Evolutionary conservation across 108 stramenopile genomes (phyloP).

Genomic region (Cyclotella choctawhatcheeana): DNA sequence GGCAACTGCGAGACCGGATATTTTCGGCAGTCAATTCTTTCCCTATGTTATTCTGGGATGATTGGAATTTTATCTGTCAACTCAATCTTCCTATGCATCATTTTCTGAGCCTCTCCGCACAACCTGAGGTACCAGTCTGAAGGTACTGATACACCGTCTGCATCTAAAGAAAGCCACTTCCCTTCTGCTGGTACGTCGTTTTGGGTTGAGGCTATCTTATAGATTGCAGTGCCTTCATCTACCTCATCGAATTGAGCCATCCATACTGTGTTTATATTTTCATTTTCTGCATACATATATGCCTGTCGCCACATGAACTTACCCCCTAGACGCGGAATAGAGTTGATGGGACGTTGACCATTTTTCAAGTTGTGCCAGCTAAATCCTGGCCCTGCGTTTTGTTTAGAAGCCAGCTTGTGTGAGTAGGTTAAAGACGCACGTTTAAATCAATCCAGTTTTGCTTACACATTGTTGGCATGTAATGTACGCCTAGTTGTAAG

Average conservation of each 20-base stretch:
- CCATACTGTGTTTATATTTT: slow-evolving; percentile 33
- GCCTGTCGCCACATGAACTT: slow-evolving; percentile 51
- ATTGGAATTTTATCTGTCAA: slow-evolving; percentile 27
- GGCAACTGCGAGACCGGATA: no score
- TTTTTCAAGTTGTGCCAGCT: slow-evolving; percentile 40
- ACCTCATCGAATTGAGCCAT: slow-evolving; percentile 56
- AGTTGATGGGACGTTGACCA: slow-evolving; percentile 19
- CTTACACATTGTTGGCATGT: slow-evolving; percentile 53
- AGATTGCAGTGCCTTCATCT: slow-evolving; percentile 59
- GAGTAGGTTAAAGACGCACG: no score
- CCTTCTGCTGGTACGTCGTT: slow-evolving; percentile 29
- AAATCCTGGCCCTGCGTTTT: slow-evolving; percentile 55
- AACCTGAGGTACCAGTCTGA: slow-evolving; percentile 56
- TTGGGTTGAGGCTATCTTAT: slow-evolving; percentile 32
- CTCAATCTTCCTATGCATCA: slow-evolving; percentile 21
- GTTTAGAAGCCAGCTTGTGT: no score
- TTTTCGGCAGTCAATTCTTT: no score
- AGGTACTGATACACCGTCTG: slow-evolving; percentile 33
- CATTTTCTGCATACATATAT: slow-evolving; percentile 15
- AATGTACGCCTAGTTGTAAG: slow-evolving; percentile 23
- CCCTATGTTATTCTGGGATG: no score
- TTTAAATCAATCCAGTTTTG: not conserved
- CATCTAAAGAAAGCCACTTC: slow-evolving; percentile 45
- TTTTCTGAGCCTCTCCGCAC: slow-evolving; percentile 38
- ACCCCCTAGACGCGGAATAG: slow-evolving; percentile 43